Evolutionary conservation across 495 filamentous ascomycete genomes (phyloP), one percentile per base, ranked within the genome.

Genomic region (Penicillium turbatum): DNA sequence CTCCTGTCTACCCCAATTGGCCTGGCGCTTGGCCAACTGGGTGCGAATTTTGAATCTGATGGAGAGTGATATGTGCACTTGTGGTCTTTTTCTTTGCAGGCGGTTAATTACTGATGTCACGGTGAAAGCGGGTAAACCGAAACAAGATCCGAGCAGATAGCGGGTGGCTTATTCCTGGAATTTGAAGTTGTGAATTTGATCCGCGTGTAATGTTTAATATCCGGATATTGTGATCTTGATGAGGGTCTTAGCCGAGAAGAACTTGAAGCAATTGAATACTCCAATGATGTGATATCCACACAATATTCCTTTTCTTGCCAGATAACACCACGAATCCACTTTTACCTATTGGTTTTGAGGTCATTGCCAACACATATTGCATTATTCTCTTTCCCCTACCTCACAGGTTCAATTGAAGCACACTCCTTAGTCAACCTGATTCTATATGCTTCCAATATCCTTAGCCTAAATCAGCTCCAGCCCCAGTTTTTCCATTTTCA

Each of bases 21-120:
- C 53, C 58, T 12, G 55, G 57, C 24, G 55, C 41, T 15, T 13
- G 29, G 39, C 57, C 63, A 9, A 66, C 56, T 38, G 61, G 57
- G 7, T 66, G 63, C 42, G 47, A 51, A 15, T 60, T 43, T 24
- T 21, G 11, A 43, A 34, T 4, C 2, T 10, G 13, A 30, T 39
- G 11, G 5, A 0, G 5, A 0, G 6, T 19, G 40, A 9, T 29
- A 15, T 29, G 24, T n/a, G 24, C 8, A 29, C 16, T 21, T 39
- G 27, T 32, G 15, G 7, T 45, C 30, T 31, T 7, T 5, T 29
- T 5, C 13, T 27, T n/a, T n/a, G n/a, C n/a, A 17, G 24, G n/a
- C n/a, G 21, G 21, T 24, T 24, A 24, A 24, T 24, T 24, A 4
- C 15, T 26, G 19, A 41, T 27, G 26, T 43, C 7, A 10, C 5